Evolutionary conservation across 1,284 basidiomycete species (phyloP), one percentile per base, ranked within the genome.

Genomic region (Puccinia coronata): DNA sequence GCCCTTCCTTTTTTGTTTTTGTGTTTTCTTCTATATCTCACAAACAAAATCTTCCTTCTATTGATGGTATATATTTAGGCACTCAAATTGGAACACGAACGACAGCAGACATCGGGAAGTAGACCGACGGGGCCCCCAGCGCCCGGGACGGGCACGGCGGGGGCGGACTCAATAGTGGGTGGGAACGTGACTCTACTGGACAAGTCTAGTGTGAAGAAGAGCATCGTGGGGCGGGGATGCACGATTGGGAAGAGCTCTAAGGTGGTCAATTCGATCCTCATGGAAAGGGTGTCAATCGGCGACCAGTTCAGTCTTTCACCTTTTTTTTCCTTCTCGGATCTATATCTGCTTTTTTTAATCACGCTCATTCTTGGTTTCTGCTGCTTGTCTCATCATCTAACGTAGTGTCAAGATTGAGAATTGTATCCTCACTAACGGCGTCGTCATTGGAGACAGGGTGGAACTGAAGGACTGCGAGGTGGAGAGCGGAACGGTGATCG

Each of bases 381-480:
- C n/a, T n/a, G n/a, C n/a, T n/a, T n/a, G n/a, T n/a, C n/a, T n/a
- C n/a, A n/a, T n/a, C n/a, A n/a, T n/a, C n/a, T n/a, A n/a, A n/a
- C n/a, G 25, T 9, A 80, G 78, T 61, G 69, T 53, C 23, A 71
- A 72, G 57, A 57, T 80, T 41, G 78, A 80, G 6, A 80, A 72
- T 36, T 80, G 69, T 63, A 49, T 80, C 9, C 20, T 80, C 23
- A 34, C 67, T 31, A 43, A 47, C 41, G 49, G n/a, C 23, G 55
- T 72, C 23, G 41, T 34, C 14, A 80, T 80, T n/a, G 78, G 78
- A 8, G 78, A 80, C 63, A 51, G 78, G 11, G 69, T 67, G 11
- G 63, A 80, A 20, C 59, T 80, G 31, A 80, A 80, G 39, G 78
- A 80, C 34, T 80, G 78, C 47, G 67, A 80, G 49, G 78, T 80